A percentile compares a stretch with the other conserved stretches of the same genome.
Evolutionary conservation across 257 asterid genomes (phyloP).

Genomic region (Solanum tacnaense): DNA sequence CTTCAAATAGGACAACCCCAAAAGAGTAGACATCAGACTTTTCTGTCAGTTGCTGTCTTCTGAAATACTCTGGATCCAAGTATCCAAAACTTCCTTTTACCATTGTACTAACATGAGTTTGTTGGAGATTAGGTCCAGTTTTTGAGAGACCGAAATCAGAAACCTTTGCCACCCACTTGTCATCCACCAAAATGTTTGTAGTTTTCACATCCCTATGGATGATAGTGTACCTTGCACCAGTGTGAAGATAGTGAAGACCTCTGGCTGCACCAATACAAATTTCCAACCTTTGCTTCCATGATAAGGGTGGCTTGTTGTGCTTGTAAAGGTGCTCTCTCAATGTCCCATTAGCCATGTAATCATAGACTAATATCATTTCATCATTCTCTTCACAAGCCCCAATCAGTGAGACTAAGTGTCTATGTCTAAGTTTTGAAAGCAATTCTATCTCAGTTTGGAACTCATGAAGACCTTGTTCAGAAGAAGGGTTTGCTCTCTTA

Average conservation of each 20-base stretch:
- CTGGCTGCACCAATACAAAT: slow-evolving; percentile 70
- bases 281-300: slow-evolving; percentile 54
- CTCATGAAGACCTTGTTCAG: slow-evolving; percentile 66
- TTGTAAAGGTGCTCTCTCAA: slow-evolving; percentile 61
- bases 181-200: slow-evolving; percentile 58
- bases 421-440: slow-evolving; percentile 68
- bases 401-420: slow-evolving; percentile 61
- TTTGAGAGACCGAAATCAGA: slow-evolving; percentile 78
- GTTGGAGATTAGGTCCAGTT: slow-evolving; percentile 33
- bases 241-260: slow-evolving; percentile 83
- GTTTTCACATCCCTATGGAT: slow-evolving; percentile 78
- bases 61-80: slow-evolving; percentile 69
- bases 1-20: slow-evolving; percentile 67
- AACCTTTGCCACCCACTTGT: slow-evolving; percentile 66
- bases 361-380: slow-evolving; percentile 77
- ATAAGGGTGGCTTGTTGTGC: slow-evolving; percentile 8
- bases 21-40: slow-evolving; percentile 74
- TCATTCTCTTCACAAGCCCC: slow-evolving; percentile 72
- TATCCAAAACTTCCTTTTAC: slow-evolving; percentile 84
- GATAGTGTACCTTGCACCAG: slow-evolving; percentile 64
- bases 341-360: slow-evolving; percentile 78
- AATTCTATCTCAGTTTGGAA: slow-evolving; percentile 66
- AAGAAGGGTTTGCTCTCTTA: slow-evolving; percentile 51
- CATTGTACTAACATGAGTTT: slow-evolving; percentile 60
- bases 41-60: slow-evolving; percentile 60